These are phyloP conservation scores for Boletus sp. DNA, from an alignment of 768 basidiomycete species.

Conservation along the genomic window DNA sequence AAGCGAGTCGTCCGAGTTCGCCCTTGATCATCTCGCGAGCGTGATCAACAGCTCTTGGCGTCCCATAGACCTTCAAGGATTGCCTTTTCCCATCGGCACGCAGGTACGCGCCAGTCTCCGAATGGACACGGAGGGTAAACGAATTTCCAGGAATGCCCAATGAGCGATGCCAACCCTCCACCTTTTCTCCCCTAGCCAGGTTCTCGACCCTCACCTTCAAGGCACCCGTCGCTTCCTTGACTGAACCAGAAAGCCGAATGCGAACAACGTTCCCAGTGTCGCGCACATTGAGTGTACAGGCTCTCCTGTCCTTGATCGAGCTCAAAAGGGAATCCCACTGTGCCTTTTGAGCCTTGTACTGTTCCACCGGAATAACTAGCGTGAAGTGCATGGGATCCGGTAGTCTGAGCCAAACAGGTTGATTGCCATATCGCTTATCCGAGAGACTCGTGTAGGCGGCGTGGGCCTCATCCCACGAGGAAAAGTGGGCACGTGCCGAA, in stretches of 20 bases:
- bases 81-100: slow-evolving; percentile 46
- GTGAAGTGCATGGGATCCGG: slow-evolving; percentile 51
- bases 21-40: slow-evolving; percentile 45
- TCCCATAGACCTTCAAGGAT: slow-evolving; percentile 47
- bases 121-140: slow-evolving; percentile 38
- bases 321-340: slow-evolving; percentile 47
- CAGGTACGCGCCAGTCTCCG: slow-evolving; percentile 42
- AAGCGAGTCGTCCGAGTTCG: slow-evolving; percentile 48
- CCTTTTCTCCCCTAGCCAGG: slow-evolving; percentile 48
- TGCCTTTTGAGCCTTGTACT: slow-evolving; percentile 49
- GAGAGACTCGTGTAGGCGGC: slow-evolving; percentile 37
- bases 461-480: slow-evolving; percentile 48
- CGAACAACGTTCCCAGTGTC: slow-evolving; percentile 29
- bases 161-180: slow-evolving; percentile 51
- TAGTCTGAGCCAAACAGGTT: slow-evolving; percentile 40
- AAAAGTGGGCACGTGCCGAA: slow-evolving; percentile 44
- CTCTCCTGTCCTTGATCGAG: slow-evolving; percentile 36
- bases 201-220: slow-evolving; percentile 62
- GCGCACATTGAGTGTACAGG: slow-evolving; percentile 34
- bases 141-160: slow-evolving; percentile 29
- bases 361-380: slow-evolving; percentile 44
- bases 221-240: slow-evolving; percentile 51
- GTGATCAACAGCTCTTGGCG: slow-evolving; percentile 35
- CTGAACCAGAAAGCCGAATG: slow-evolving; percentile 48
- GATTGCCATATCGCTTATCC: slow-evolving; percentile 33